Evolutionary conservation across 495 filamentous ascomycete genomes (phyloP), one percentile per base, ranked within the genome.

Genomic region (Xeromyces bisporus): DNA sequence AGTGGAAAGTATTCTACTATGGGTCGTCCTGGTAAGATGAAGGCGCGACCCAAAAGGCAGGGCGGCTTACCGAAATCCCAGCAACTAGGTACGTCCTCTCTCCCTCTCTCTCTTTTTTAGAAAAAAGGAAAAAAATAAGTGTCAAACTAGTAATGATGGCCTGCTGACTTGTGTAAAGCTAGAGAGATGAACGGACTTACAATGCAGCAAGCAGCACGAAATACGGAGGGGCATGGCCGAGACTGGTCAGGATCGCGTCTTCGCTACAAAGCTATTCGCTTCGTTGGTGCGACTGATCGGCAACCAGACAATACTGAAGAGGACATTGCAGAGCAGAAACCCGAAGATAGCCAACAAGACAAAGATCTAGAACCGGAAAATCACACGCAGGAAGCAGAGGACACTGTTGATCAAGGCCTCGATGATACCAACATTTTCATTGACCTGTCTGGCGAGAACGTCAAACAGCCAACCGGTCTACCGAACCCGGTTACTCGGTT

Each of bases 131-230:
- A n/a, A n/a, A n/a, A n/a, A n/a, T n/a, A n/a, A n/a, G n/a, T n/a
- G n/a, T n/a, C n/a, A n/a, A n/a, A n/a, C n/a, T n/a, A n/a, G n/a
- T n/a, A n/a, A n/a, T n/a, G n/a, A n/a, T n/a, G n/a, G n/a, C n/a
- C n/a, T n/a, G n/a, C n/a, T n/a, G n/a, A n/a, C n/a, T n/a, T n/a
- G n/a, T n/a, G n/a, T n/a, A n/a, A n/a, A n/a, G n/a, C n/a, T n/a
- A n/a, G n/a, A n/a, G n/a, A n/a, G n/a, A n/a, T n/a, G 39, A 39
- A 34, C 18, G 41, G 39, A 7, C 70, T 79, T 36, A 73, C 76
- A 0, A 64, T 91, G 56, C 60, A 64, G 30, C 74, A 89, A 33
- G 83, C 83, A 55, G 84, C 80, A 35, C 71, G 69, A 28, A 77
- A 83, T 39, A 87, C 81, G 12, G 70, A 71, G 48, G 65, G 59